Evolutionary conservation across 768 basidiomycete genomes (phyloP).

Genomic region (Suillus sp.): DNA sequence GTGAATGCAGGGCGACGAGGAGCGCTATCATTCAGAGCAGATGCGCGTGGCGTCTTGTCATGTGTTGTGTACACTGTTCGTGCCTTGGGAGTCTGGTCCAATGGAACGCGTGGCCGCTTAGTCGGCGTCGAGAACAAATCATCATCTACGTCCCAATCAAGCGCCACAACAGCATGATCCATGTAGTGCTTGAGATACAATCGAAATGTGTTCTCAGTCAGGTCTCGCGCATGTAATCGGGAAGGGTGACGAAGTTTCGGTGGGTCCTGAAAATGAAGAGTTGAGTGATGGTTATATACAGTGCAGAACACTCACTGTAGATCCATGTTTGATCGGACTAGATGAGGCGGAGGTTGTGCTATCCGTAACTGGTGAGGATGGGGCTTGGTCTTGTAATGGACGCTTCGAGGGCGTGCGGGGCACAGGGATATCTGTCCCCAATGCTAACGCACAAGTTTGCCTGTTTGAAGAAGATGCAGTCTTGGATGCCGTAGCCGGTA

Average conservation of each 20-base stretch:
- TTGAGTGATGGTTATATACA: not conserved
- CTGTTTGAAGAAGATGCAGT: slow-evolving; percentile 16
- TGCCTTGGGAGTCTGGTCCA: slow-evolving; percentile 32
- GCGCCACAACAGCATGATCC: slow-evolving; percentile 49
- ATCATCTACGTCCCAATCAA: slow-evolving; percentile 11
- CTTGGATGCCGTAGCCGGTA: slow-evolving; percentile 19
- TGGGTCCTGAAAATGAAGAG: slow-evolving; percentile 8
- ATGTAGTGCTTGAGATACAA: slow-evolving; percentile 81
- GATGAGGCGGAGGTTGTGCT: slow-evolving; percentile 33
- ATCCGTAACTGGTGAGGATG: slow-evolving; percentile 28
- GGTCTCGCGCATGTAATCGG: slow-evolving; percentile 62
- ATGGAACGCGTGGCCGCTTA: slow-evolving; percentile 26
- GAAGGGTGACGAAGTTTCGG: slow-evolving; percentile 72
- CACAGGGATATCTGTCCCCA: not conserved
- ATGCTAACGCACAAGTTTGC: not conserved
- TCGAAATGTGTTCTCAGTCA: slow-evolving; percentile 71
- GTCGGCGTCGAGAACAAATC: slow-evolving; percentile 31
- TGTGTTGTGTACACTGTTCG: not conserved
- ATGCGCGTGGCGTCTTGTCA: slow-evolving; percentile 9
- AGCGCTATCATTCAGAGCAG: not conserved
- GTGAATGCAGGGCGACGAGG: slow-evolving; percentile 46
- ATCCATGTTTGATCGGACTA: slow-evolving; percentile 25
- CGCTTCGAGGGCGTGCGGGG: slow-evolving; percentile 10
- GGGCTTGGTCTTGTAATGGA: slow-evolving; percentile 10
- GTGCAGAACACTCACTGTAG: slow-evolving; percentile 4